Conservation (phyloP, 1,284 basidiomycete genomes). For the Cryptococcus sp. region DNA sequence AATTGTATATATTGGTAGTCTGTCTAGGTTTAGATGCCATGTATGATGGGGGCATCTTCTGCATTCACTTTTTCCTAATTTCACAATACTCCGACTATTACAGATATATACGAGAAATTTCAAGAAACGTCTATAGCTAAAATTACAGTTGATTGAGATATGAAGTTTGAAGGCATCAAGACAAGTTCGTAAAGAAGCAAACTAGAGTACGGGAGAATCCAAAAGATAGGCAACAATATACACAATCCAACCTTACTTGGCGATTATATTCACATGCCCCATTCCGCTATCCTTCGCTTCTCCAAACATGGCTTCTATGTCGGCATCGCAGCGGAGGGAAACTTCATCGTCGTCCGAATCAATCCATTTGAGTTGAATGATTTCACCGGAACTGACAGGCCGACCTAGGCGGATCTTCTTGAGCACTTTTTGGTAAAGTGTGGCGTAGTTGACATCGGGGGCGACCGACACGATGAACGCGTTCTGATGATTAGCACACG, state of each 20-base stretch:
- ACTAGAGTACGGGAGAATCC: too few relatives aligned
- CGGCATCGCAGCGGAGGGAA: slow-evolving; percentile 36
- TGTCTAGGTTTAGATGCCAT: too few relatives aligned
- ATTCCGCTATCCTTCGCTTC: slow-evolving; percentile 27
- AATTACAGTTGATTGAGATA: too few relatives aligned
- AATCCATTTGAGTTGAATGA: slow-evolving; percentile 39
- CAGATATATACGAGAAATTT: too few relatives aligned
- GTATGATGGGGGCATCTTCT: too few relatives aligned
- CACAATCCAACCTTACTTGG: slow-evolving; percentile 4
- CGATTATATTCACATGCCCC: slow-evolving; percentile 17
- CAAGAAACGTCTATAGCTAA: too few relatives aligned
- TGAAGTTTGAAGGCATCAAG: too few relatives aligned
- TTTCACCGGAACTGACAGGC: slow-evolving; percentile 61
- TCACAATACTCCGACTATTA: too few relatives aligned
- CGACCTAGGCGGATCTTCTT: slow-evolving; percentile 73
- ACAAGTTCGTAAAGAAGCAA: too few relatives aligned
- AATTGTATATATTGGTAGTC: too few relatives aligned
- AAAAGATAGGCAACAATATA: neutral
- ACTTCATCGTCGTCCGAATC: slow-evolving; percentile 43
- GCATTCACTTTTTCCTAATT: too few relatives aligned
- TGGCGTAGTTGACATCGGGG: slow-evolving; percentile 66
- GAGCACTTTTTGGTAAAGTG: slow-evolving; percentile 82
- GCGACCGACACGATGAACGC: slow-evolving; percentile 82
- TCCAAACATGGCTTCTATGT: slow-evolving; percentile 41
- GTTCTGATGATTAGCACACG: neutral